Base-by-base conservation (phyloP, 202 grass and related monocot species). In the Setaria italica region DNA sequence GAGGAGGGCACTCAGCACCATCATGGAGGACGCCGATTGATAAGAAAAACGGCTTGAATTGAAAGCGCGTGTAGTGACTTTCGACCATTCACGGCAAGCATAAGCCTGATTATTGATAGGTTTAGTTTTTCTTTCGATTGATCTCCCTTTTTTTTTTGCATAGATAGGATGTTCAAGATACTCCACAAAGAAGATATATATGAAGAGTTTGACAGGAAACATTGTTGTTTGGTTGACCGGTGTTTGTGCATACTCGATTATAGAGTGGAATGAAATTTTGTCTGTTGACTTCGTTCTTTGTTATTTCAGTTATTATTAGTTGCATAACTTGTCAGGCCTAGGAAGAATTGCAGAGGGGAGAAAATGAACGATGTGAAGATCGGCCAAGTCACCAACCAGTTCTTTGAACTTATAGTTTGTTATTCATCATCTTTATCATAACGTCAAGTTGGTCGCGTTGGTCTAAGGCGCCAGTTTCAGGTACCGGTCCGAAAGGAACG, bases 381-480 rank as follows among this genome's bases (percentile, higher is more conserved):
- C 6, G 5, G 39, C 39, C 35, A 37, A 35, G 34, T 35, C 34
- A 35, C 3, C 34, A 35, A 45, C 8, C 7, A 1, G 7, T 45
- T 9, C 7, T 8, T 25, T 25, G 25, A 25, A 25, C 0, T 9
- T 1, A 45, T 45, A 12, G 12, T 2, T 3, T 35, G 1, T 35
- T 35, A 35, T 35, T 35, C 34, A 35, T 2, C 34, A 25, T 25
- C 25, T 25, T 35, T 35, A 35, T 35, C 13, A 51, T 4, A 51
- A 15, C 0, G 51, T 58, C 55, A 58, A 21, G 55, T 21, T 58
- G 55, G 20, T 20, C 55, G 55, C 21, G 55, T 58, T 58, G 55
- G 55, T 58, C 55, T 93, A 91, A 95, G 95, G 92, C 90, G 90
- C 87, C 87, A 95, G 92, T 95, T 97, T 94, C 87, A 97, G 95